A percentile compares a stretch with the other conserved stretches of the same genome.
phyloP scores from a whole-genome alignment of 306 rosid genomes.

The Cucurbita maxima region DNA sequence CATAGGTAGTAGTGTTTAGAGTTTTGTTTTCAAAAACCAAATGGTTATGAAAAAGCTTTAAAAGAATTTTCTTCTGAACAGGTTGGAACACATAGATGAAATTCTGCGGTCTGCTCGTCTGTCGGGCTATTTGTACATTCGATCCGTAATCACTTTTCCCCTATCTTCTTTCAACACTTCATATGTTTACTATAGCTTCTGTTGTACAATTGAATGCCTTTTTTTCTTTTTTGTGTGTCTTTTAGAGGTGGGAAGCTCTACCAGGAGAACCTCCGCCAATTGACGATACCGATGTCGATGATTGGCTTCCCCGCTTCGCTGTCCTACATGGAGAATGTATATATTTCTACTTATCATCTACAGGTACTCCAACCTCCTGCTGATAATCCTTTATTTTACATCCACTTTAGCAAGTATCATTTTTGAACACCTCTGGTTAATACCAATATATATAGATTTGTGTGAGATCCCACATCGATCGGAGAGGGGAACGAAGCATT shows the following conservation, averaged over 20 bases:
- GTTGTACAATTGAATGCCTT: neutral
- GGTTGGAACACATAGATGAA: constrained; percentile 77
- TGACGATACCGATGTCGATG: constrained; percentile 66
- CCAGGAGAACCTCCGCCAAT: constrained; percentile 81
- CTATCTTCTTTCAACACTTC: neutral
- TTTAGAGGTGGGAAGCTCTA: constrained; percentile 64
- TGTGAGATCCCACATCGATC: too few relatives aligned
- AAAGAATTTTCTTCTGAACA: constrained; percentile 10
- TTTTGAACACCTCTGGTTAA: neutral
- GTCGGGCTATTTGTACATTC: constrained; percentile 61
- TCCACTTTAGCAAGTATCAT: neutral
- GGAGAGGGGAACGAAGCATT: too few relatives aligned
- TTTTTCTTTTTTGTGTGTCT: neutral
- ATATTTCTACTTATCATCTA: constrained; percentile 48
- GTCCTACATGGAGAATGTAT: constrained; percentile 70
- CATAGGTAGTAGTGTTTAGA: too few relatives aligned
- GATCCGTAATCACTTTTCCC: constrained; percentile 43
- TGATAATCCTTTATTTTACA: neutral
- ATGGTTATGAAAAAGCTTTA: too few relatives aligned
- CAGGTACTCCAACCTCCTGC: constrained; percentile 31
- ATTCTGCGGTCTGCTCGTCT: constrained; percentile 70
- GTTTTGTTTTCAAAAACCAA: too few relatives aligned
- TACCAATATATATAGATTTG: neutral
- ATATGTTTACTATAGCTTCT: neutral
- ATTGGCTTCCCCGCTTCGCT: constrained; percentile 85